These are phyloP conservation scores for Obba rivulosa DNA, from an alignment of 768 basidiomycete genomes.

Conservation along the genomic window DNA sequence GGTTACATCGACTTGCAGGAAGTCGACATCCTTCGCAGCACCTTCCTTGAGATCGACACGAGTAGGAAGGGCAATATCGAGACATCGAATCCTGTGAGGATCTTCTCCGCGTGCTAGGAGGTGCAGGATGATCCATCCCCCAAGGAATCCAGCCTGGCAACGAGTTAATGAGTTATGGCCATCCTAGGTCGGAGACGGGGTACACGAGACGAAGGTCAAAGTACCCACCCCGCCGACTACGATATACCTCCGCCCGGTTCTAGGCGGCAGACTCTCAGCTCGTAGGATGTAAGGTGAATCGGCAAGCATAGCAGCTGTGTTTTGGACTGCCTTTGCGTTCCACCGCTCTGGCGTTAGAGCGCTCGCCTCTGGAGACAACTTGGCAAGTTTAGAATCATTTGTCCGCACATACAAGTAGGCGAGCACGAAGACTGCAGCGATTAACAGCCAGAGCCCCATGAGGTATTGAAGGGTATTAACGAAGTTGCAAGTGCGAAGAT, in stretches of 20 bases:
- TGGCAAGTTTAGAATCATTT: conserved; percentile 51
- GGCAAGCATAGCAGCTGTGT: conserved; percentile 28
- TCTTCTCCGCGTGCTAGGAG: conserved; percentile 69
- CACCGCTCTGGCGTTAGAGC: conserved; percentile 49
- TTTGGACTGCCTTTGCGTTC: conserved; percentile 36
- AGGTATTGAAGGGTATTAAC: too few relatives aligned
- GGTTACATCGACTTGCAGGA: conserved; percentile 54
- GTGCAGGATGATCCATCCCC: conserved; percentile 72
- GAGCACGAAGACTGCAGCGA: too few relatives aligned
- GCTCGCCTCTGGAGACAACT: conserved; percentile 41
- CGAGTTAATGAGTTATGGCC: neutral
- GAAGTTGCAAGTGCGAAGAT: too few relatives aligned
- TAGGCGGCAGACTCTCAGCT: conserved; percentile 50
- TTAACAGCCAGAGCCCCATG: too few relatives aligned
- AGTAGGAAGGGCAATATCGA: conserved; percentile 61
- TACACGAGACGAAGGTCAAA: neutral
- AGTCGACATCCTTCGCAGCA: conserved; percentile 46
- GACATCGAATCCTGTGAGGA: conserved; percentile 53
- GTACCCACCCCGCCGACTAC: conserved; percentile 66
- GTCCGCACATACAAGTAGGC: conserved; percentile 33
- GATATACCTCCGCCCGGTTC: conserved; percentile 71
- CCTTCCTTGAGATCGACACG: conserved; percentile 53
- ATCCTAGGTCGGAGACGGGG: neutral
- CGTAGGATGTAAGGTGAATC: conserved; percentile 24
- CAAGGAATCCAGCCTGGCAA: conserved; percentile 63